These are phyloP conservation scores for Yamadazyma olivae DNA, from an alignment of 805 yeast species.

Conservation along the genomic window DNA sequence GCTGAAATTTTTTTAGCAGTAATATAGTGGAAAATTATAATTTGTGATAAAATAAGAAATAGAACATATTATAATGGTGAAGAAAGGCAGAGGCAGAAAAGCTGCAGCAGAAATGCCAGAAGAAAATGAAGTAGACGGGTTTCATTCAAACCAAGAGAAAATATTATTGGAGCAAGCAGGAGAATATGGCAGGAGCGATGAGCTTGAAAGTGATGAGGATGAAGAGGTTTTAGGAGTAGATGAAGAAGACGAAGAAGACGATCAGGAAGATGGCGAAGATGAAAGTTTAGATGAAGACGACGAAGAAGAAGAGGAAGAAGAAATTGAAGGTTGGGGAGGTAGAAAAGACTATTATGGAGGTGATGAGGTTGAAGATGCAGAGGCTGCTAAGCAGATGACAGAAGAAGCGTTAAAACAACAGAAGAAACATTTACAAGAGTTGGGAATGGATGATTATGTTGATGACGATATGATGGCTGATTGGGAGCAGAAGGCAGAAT, in stretches of 20 bases:
- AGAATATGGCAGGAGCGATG: constrained; percentile 24
- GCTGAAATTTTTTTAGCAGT: constrained; percentile 2
- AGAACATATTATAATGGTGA: no score
- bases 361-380: constrained; percentile 71
- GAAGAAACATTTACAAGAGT: constrained; percentile 65
- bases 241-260: constrained; percentile 19
- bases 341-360: constrained; percentile 53
- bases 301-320: constrained; percentile 24
- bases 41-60: no score
- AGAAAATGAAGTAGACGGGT: constrained; percentile 66
- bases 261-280: constrained; percentile 35
- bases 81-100: no score
- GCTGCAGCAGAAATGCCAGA: constrained; percentile 31
- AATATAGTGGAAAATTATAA: neutral
- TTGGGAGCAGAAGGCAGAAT: constrained; percentile 63
- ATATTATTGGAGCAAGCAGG: constrained; percentile 58
- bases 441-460: constrained; percentile 57
- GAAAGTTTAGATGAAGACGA: constrained; percentile 37
- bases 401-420: constrained; percentile 87
- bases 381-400: constrained; percentile 72
- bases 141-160: constrained; percentile 58
- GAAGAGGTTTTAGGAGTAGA: constrained; percentile 46
- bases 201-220: constrained; percentile 16
- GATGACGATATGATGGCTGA: constrained; percentile 79
- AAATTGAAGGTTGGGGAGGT: constrained; percentile 44